Evolutionary conservation across 75 land plant genomes (phyloP).

Genomic region (Pinus tabuliformis): DNA sequence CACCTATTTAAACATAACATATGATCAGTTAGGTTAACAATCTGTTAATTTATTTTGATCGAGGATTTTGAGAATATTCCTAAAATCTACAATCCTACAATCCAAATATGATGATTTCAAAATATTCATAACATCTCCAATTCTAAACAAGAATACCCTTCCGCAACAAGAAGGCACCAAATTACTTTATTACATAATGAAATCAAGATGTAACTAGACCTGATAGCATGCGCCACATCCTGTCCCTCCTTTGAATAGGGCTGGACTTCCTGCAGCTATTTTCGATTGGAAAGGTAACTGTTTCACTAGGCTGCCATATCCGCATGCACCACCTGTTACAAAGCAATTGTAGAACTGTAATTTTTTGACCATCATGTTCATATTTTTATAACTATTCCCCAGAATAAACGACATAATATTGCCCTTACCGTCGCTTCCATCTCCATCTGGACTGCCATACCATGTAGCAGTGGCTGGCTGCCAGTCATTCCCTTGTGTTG

Average conservation of each 20-base stretch:
- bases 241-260: slow-evolving; percentile 55
- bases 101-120: no score
- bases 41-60: no score
- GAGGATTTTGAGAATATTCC: no score
- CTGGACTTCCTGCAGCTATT: slow-evolving; percentile 61
- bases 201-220: slow-evolving; percentile 20
- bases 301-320: no score
- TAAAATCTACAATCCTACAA: no score
- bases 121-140: no score
- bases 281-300: slow-evolving; percentile 3
- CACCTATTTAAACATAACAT: slow-evolving; percentile 11
- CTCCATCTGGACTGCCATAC: slow-evolving; percentile 69
- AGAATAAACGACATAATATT: neutral
- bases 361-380: no score
- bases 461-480: slow-evolving; percentile 19
- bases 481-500: slow-evolving; percentile 18
- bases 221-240: slow-evolving; percentile 88
- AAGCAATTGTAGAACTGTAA: neutral
- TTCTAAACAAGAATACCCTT: no score
- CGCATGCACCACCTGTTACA: no score
- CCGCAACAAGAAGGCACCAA: no score
- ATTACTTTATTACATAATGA: no score
- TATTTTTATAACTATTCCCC: neutral
- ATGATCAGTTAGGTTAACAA: neutral
- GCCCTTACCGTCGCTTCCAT: slow-evolving; percentile 53